These are phyloP conservation scores for Neurospora sp. DNA, from an alignment of 2,329 filamentous ascomycete genomes.

Conservation along the genomic window DNA sequence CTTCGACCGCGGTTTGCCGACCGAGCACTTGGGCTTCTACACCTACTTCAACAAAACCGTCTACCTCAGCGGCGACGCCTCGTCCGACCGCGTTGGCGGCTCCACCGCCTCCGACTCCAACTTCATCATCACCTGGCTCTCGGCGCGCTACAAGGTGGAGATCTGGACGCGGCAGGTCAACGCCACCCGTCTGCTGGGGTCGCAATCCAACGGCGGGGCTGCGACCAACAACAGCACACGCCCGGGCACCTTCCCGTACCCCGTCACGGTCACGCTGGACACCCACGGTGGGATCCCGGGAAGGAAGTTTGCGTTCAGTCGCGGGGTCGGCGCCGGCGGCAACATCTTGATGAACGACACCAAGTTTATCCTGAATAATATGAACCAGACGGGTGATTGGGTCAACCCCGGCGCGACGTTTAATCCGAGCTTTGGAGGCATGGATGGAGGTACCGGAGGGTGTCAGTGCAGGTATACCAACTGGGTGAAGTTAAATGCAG, in stretches of 20 bases:
- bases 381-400: conserved; percentile 39
- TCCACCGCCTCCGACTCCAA: conserved; percentile 41
- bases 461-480: conserved; percentile 55
- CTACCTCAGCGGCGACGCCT: conserved; percentile 51
- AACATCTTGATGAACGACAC: conserved; percentile 33
- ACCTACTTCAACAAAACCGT: conserved; percentile 83
- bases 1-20: conserved; percentile 69
- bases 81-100: conserved; percentile 46
- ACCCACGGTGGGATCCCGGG: conserved; percentile 48
- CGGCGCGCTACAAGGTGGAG: conserved; percentile 54
- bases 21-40: conserved; percentile 92
- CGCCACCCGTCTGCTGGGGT: conserved; percentile 31
- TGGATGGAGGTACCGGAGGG: conserved; percentile 54
- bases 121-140: conserved; percentile 47
- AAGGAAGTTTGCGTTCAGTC: conserved; percentile 45
- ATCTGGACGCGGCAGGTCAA: conserved; percentile 50
- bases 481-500: conserved; percentile 24
- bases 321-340: conserved; percentile 38
- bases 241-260: conserved; percentile 55
- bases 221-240: conserved; percentile 25
- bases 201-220: conserved; percentile 15
- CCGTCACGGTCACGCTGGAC: conserved; percentile 50
- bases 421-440: conserved; percentile 44
- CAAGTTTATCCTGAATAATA: conserved; percentile 38
- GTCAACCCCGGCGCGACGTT: conserved; percentile 40